Evolutionary conservation across 2,329 filamentous ascomycete genomes (phyloP), one percentile per base, ranked within the genome.

Genomic region (Botrytis elliptica): DNA sequence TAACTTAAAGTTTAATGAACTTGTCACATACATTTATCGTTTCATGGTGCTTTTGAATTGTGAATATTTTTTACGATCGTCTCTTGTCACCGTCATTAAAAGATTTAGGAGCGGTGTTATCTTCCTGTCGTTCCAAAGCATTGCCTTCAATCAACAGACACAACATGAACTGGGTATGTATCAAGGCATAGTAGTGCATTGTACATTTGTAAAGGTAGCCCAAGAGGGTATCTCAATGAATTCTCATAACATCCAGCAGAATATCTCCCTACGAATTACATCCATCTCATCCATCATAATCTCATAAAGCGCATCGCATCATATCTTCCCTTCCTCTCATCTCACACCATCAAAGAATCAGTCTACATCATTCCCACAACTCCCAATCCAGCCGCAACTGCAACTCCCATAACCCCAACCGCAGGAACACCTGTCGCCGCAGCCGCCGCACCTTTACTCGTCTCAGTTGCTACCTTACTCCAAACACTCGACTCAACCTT

Each of bases 401-500:
- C 76, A 38, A 76, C 66, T 29, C 74, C 75, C 25, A 74, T 52
- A 5, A 71, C 76, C 20, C 74, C 75, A 18, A 76, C 66, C 6
- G 36, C 70, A 4, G 60, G 44, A 5, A 22, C 33, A 9, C 73
- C 72, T 22, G 67, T 75, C 2, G 71, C 73, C 4, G 71, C 73
- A 3, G 71, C 72, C 1, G 68, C 77, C 38, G 57, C 74, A 2
- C 44, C 72, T 10, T 46, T 76, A 44, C 73, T 77, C 14, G 74
- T 77, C 25, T 72, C 66, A 16, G 75, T 77, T 14, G 77, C 66
- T 18, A 79, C 70, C 73, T 76, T 78, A 8, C 62, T 65, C 3
- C 73, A 75, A 18, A 74, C 77, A 55, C 74, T 75, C 25, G 14
- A 16, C 18, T 55, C 18, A 4, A 71, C 33, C 4, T 29, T 33